Conservation (phyloP, 192 early-diverging fungal genomes). For the Podila epigama region DNA sequence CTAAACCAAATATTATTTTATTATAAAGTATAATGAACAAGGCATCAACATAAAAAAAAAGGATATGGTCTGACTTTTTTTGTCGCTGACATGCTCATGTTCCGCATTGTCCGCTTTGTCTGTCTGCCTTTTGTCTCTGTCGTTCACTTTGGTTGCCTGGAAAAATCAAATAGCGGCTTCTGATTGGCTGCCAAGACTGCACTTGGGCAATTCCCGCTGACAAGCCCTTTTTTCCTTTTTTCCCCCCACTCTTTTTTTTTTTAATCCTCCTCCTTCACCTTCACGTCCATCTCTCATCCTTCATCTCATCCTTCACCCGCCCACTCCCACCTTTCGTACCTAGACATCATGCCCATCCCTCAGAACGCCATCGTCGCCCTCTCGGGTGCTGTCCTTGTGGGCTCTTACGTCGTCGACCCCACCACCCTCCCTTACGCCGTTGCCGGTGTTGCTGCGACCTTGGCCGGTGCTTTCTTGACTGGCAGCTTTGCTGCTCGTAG, state of each 20-base stretch:
- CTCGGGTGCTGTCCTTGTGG: constrained; percentile 32
- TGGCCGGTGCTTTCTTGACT: constrained; percentile 33
- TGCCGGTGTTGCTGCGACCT: constrained; percentile 45
- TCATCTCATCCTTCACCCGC: background rate
- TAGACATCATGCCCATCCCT: constrained; percentile 30
- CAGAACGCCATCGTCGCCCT: constrained; percentile 26
- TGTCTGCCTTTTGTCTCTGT: background rate
- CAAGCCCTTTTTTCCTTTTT: background rate
- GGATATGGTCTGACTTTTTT: too few relatives aligned
- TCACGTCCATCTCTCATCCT: background rate
- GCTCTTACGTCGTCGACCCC: constrained; percentile 31
- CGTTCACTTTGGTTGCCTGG: background rate
- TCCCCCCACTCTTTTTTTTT: constrained; percentile 7
- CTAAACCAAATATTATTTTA: too few relatives aligned
- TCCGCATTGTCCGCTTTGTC: too few relatives aligned
- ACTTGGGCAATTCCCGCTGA: too few relatives aligned
- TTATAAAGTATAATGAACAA: too few relatives aligned
- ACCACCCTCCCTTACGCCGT: constrained; percentile 21
- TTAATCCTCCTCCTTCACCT: background rate
- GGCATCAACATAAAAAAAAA: too few relatives aligned
- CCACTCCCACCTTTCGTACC: background rate
- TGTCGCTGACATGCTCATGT: too few relatives aligned
- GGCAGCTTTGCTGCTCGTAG: constrained; percentile 14
- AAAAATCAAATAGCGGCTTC: background rate
- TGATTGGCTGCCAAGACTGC: constrained; percentile 6